These are phyloP conservation scores for Lizonia empirigonia DNA, from an alignment of 2,329 filamentous ascomycete genomes.

Conservation along the genomic window DNA sequence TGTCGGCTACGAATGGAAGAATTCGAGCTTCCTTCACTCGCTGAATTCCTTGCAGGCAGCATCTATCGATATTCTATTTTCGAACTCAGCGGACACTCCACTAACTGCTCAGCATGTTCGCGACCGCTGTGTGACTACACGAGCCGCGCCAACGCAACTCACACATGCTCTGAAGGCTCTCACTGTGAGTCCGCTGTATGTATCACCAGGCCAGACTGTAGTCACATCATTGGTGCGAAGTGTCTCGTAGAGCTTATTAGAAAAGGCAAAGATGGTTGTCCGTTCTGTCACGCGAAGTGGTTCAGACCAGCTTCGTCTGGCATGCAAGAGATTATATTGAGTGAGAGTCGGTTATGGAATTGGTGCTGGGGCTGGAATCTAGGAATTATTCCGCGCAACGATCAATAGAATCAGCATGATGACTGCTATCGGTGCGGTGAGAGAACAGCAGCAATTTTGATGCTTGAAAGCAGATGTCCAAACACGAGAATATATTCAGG, in stretches of 20 bases:
- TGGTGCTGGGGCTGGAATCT: not conserved
- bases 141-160: not conserved
- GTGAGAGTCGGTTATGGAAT: not conserved
- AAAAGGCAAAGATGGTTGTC: not conserved
- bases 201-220: not conserved
- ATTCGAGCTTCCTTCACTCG: not conserved
- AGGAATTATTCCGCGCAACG: not conserved
- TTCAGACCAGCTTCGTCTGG: not conserved
- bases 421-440: no score
- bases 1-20: not conserved
- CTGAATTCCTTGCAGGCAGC: not conserved
- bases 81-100: not conserved
- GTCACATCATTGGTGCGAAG: not conserved
- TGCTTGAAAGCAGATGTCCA: no score
- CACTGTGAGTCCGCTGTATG: not conserved
- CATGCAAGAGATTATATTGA: not conserved
- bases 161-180: not conserved
- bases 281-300: not conserved
- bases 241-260: not conserved
- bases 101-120: not conserved
- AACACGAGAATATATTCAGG: no score
- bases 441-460: no score
- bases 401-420: no score
- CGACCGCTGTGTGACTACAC: slow-evolving; percentile 1
- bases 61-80: not conserved